Conservation (phyloP, 331 rosid species). For the Arachis monticola region DNA sequence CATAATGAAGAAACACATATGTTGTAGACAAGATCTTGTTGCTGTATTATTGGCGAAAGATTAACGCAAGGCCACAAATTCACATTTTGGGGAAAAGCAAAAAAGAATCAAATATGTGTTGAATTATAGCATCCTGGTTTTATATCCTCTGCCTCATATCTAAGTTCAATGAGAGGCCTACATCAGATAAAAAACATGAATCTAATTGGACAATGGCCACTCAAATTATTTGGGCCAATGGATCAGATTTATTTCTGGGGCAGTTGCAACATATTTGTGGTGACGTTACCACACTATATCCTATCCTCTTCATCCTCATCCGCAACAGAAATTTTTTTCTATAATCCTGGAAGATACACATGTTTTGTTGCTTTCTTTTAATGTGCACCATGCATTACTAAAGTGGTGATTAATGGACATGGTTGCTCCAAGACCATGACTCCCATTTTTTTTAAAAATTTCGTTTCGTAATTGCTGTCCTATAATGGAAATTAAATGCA, state of each 20-base stretch:
- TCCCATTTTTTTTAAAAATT: constrained; percentile 50
- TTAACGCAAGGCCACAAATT: constrained; percentile 48
- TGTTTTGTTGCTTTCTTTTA: constrained; percentile 72
- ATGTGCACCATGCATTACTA: constrained; percentile 62
- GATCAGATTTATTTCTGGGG: constrained; percentile 29
- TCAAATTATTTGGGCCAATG: constrained; percentile 37
- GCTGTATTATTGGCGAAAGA: constrained; percentile 48
- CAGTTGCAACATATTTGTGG: constrained; percentile 26
- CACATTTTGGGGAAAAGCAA: background rate
- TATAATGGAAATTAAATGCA: too few relatives aligned
- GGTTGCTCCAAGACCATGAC: constrained; percentile 55
- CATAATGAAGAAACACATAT: constrained; percentile 25
- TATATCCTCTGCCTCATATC: constrained; percentile 42
- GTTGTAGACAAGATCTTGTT: constrained; percentile 30
- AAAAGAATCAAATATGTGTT: constrained; percentile 17
- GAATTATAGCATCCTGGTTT: constrained; percentile 5
- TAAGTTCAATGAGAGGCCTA: constrained; percentile 42
- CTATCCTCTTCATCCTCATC: constrained; percentile 45
- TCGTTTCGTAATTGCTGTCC: too few relatives aligned
- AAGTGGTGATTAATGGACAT: constrained; percentile 66
- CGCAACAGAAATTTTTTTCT: constrained; percentile 39
- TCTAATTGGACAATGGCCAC: constrained; percentile 40
- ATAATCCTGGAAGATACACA: constrained; percentile 56
- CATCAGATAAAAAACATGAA: constrained; percentile 23
- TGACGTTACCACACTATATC: constrained; percentile 25